A percentile compares a stretch with the other conserved stretches of the same genome.
phyloP scores from a whole-genome alignment of 352 stramenopile species.

The Phytophthora constricta region DNA sequence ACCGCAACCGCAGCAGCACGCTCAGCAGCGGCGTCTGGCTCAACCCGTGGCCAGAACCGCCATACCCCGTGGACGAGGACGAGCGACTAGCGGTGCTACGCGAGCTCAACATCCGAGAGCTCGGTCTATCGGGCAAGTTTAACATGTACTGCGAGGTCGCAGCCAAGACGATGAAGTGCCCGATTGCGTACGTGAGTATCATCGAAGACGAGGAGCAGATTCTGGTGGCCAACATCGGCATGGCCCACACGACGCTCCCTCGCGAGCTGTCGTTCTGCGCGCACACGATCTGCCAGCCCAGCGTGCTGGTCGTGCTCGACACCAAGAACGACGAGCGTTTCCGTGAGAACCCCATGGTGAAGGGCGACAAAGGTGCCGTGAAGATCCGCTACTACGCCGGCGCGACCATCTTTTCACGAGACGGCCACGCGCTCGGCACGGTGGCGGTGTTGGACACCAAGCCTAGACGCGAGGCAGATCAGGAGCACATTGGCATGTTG shows the following conservation, averaged over 20 bases:
- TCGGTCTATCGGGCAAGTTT: constrained; percentile 79
- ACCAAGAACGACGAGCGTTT: constrained; percentile 88
- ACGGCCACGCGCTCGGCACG: constrained; percentile 81
- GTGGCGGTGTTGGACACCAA: constrained; percentile 89
- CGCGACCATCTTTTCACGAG: constrained; percentile 81
- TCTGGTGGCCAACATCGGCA: constrained; percentile 85
- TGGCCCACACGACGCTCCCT: constrained; percentile 79
- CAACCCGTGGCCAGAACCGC: constrained; percentile 85
- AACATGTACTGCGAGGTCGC: constrained; percentile 90
- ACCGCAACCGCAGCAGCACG: constrained; percentile 56
- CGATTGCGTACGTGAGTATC: constrained; percentile 88
- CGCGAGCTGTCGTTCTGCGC: constrained; percentile 87
- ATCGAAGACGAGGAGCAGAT: constrained; percentile 87
- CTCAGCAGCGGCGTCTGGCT: constrained; percentile 72
- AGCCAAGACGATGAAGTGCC: constrained; percentile 89
- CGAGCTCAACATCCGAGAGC: constrained; percentile 81
- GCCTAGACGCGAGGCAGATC: constrained; percentile 73
- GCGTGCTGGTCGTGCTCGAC: constrained; percentile 82
- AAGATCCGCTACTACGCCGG: constrained; percentile 91
- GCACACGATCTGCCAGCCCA: constrained; percentile 86
- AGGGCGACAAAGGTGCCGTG: constrained; percentile 79
- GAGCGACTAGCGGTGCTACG: constrained; percentile 76
- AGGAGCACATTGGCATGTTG: constrained; percentile 89
- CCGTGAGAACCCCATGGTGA: constrained; percentile 89
- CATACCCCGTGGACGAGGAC: constrained; percentile 81